A percentile compares a stretch with the other conserved stretches of the same genome.
phyloP scores from a whole-genome alignment of 2,329 filamentous ascomycete genomes.

The Thielaviopsis ethacetica region DNA sequence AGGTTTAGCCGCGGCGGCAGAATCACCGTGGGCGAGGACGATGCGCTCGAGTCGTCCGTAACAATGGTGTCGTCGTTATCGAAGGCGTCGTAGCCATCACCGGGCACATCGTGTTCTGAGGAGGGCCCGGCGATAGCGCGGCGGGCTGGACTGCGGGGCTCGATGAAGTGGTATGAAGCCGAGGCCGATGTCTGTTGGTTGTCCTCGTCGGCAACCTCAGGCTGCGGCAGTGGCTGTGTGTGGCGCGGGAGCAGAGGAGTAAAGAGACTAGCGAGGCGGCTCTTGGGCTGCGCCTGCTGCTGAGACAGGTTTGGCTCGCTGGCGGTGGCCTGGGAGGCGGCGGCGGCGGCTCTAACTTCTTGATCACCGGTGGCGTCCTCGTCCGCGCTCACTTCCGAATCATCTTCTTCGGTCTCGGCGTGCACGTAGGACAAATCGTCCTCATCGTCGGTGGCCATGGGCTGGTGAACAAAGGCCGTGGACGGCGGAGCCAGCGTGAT shows the following conservation, averaged over 20 bases:
- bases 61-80: conserved; percentile 21
- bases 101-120: neutral
- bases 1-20: conserved; percentile 15
- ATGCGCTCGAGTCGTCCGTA: conserved; percentile 17
- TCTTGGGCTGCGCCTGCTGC: neutral
- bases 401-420: neutral
- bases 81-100: conserved; percentile 11
- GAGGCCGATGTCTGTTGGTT: conserved; percentile 1
- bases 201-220: neutral
- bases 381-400: neutral
- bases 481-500: conserved; percentile 4
- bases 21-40: conserved; percentile 15
- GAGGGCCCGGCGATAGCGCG: neutral
- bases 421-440: conserved; percentile 6
- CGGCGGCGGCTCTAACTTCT: neutral
- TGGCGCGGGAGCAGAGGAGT: conserved; percentile 1
- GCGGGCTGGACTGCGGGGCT: neutral
- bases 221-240: neutral
- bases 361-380: neutral
- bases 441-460: conserved; percentile 7
- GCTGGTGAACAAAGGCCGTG: conserved; percentile 10
- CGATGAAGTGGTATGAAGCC: conserved; percentile 9
- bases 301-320: neutral
- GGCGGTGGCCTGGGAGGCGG: neutral
- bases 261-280: conserved; percentile 7